phyloP scores from a whole-genome alignment of 1,284 basidiomycete genomes.

The Moesziomyces aphidis region DNA sequence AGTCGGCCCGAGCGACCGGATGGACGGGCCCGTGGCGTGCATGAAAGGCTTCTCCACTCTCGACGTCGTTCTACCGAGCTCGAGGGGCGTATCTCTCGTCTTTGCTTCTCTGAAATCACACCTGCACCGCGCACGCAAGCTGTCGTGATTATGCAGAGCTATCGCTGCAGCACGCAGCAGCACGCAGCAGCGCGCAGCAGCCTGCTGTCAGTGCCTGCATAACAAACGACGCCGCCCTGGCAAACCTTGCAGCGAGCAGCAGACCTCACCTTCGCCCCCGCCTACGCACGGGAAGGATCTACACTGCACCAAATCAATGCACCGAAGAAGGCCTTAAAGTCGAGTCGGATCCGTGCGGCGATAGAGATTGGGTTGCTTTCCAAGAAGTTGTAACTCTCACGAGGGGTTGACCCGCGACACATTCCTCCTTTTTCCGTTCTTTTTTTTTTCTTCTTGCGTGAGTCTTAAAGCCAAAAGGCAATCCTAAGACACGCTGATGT shows the following conservation, averaged over 20 bases:
- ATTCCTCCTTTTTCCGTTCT: not conserved
- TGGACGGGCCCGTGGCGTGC: not conserved
- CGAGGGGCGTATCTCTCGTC: not conserved
- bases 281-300: not conserved
- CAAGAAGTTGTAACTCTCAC: not conserved
- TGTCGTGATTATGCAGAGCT: not conserved
- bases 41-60: not conserved
- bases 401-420: not conserved
- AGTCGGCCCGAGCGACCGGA: too few relatives aligned
- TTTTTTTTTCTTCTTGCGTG: not conserved
- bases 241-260: too few relatives aligned
- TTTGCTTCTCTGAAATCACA: not conserved
- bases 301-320: not conserved
- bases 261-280: too few relatives aligned
- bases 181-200: not conserved
- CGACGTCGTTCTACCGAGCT: not conserved
- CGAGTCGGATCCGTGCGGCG: too few relatives aligned
- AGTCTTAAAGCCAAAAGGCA: too few relatives aligned
- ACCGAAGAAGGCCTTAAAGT: not conserved
- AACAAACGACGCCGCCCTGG: not conserved
- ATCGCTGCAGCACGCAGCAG: not conserved
- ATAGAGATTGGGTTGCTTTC: too few relatives aligned
- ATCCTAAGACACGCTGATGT: too few relatives aligned
- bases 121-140: not conserved
- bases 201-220: not conserved